Conservation (phyloP, 192 early-diverging fungal species). For the Radiomyces spectabilis region DNA sequence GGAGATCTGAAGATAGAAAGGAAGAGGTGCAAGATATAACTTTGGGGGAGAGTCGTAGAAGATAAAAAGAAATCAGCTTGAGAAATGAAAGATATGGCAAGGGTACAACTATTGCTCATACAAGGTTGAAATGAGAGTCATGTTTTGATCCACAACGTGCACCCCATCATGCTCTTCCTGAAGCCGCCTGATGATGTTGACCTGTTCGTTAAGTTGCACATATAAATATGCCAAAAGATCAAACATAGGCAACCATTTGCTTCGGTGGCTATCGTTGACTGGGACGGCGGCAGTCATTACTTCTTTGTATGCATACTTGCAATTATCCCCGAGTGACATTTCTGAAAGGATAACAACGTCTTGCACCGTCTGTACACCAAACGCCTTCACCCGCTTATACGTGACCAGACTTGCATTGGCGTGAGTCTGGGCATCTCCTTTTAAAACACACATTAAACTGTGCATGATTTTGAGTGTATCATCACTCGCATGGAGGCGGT, state of each 20-base stretch:
- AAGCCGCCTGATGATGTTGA: background rate
- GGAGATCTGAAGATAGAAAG: too few relatives aligned
- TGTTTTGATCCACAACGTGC: background rate
- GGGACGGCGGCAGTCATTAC: background rate
- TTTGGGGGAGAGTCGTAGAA: too few relatives aligned
- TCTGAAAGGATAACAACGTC: background rate
- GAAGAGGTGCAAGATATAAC: too few relatives aligned
- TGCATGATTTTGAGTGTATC: background rate
- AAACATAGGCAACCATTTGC: background rate
- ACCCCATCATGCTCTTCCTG: background rate
- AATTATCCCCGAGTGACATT: background rate
- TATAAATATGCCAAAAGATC: background rate
- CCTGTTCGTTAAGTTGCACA: background rate
- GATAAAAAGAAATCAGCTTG: too few relatives aligned
- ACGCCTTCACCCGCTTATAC: background rate
- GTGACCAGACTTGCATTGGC: background rate
- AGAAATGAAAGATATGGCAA: too few relatives aligned
- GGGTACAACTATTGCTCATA: too few relatives aligned
- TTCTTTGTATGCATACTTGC: background rate
- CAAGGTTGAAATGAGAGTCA: too few relatives aligned
- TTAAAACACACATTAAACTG: background rate
- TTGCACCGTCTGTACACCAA: background rate
- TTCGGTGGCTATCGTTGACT: background rate
- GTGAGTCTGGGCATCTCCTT: background rate
- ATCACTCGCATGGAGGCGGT: background rate